phyloP scores from a whole-genome alignment of 257 asterid genomes.

The Nemophila menziesii region DNA sequence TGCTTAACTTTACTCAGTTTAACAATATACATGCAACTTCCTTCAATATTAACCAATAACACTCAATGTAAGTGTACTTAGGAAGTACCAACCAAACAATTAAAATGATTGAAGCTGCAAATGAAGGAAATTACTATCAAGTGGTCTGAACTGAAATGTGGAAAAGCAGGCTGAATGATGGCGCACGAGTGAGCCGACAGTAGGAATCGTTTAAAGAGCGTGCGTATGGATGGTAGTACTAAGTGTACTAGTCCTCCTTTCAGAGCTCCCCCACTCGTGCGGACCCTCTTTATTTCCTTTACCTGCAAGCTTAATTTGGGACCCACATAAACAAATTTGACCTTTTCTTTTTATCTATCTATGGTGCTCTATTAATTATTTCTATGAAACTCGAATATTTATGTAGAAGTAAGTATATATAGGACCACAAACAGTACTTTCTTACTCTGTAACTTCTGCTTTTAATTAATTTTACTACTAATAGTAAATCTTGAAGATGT shows the following conservation, averaged over 20 bases:
- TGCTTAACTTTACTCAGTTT: no score
- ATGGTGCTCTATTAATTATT: no score
- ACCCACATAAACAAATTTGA: neutral
- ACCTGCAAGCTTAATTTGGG: neutral
- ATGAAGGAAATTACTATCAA: no score
- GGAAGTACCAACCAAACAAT: no score
- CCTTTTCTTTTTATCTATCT: no score
- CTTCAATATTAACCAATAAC: no score
- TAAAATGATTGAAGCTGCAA: no score
- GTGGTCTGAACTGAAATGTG: no score
- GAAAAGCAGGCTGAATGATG: neutral
- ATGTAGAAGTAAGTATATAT: neutral
- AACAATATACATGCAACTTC: no score
- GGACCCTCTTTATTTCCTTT: neutral
- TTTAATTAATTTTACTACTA: slow-evolving; percentile 1
- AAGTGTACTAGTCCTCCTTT: neutral
- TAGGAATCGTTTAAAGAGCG: slow-evolving; percentile 4
- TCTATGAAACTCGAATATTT: neutral
- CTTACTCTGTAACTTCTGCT: neutral
- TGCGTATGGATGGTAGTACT: no score
- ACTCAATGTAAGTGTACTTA: no score
- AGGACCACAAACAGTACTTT: neutral
- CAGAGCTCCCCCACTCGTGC: neutral
- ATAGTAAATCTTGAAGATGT: slow-evolving; percentile 1
- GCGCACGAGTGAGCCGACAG: neutral